These are phyloP conservation scores for Cystobasidium onofrii DNA, from an alignment of 768 basidiomycete species.

Conservation along the genomic window DNA sequence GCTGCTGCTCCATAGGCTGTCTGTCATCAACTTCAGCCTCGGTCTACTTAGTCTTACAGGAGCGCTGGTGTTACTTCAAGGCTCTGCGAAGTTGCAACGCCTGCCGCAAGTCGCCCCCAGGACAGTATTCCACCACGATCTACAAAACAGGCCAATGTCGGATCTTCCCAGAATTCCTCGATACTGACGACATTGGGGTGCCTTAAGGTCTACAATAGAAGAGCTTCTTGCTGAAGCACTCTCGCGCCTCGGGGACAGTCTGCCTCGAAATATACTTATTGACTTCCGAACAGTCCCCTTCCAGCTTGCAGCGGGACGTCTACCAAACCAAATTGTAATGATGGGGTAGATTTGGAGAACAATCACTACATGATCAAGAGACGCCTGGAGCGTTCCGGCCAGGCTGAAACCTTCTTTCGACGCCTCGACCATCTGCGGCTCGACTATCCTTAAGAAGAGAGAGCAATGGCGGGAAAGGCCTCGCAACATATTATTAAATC, in stretches of 20 bases:
- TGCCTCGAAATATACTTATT: too few species aligned
- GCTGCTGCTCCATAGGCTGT: constrained; percentile 8
- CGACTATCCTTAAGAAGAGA: too few species aligned
- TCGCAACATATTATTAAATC: too few species aligned
- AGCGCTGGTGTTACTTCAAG: neutral
- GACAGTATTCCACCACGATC: constrained; percentile 20
- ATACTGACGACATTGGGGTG: constrained; percentile 13
- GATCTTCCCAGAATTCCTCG: constrained; percentile 8
- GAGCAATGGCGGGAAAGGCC: too few species aligned
- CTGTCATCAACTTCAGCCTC: neutral
- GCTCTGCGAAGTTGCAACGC: neutral
- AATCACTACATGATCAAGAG: too few species aligned
- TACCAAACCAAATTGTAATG: too few species aligned
- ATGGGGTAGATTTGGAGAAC: too few species aligned
- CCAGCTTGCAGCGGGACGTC: too few species aligned
- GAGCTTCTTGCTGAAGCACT: constrained; percentile 14
- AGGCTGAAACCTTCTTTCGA: too few species aligned
- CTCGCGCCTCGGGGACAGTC: neutral
- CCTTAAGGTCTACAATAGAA: neutral
- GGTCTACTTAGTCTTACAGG: neutral
- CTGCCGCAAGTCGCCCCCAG: neutral
- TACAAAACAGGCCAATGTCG: neutral
- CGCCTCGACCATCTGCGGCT: too few species aligned
- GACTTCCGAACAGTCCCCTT: too few species aligned
- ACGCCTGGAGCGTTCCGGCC: too few species aligned